These are phyloP conservation scores for Skeletonema marinoi DNA, from an alignment of 108 stramenopile species.

Conservation along the genomic window DNA sequence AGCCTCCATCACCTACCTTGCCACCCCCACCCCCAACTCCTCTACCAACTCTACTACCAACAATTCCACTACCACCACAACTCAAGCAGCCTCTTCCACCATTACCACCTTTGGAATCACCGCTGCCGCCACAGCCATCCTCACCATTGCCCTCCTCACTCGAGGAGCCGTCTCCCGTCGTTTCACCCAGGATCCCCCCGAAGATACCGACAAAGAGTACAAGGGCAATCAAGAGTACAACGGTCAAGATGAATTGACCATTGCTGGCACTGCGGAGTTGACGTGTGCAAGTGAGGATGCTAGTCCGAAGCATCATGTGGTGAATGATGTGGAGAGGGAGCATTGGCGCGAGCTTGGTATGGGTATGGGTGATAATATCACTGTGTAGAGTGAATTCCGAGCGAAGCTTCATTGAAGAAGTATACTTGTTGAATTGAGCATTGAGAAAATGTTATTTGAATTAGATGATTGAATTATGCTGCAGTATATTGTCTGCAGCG, in stretches of 20 bases:
- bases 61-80: background rate
- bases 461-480: background rate
- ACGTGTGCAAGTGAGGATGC: background rate
- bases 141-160: background rate
- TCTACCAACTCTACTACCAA: background rate
- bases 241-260: background rate
- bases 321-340: conserved; percentile 26
- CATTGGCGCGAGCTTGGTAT: conserved; percentile 5
- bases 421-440: background rate
- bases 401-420: background rate
- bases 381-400: background rate
- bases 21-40: background rate
- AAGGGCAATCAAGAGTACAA: background rate
- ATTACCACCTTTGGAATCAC: background rate
- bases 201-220: no score
- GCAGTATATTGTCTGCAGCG: background rate
- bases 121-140: background rate
- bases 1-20: background rate
- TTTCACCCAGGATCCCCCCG: background rate
- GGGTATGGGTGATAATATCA: background rate
- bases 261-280: background rate
- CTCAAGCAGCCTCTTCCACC: background rate
- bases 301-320: conserved; percentile 14
- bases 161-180: background rate
- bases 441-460: conserved; percentile 3